Evolutionary conservation across 441 rosid genomes (phyloP).

Genomic region (Sinapis alba): DNA sequence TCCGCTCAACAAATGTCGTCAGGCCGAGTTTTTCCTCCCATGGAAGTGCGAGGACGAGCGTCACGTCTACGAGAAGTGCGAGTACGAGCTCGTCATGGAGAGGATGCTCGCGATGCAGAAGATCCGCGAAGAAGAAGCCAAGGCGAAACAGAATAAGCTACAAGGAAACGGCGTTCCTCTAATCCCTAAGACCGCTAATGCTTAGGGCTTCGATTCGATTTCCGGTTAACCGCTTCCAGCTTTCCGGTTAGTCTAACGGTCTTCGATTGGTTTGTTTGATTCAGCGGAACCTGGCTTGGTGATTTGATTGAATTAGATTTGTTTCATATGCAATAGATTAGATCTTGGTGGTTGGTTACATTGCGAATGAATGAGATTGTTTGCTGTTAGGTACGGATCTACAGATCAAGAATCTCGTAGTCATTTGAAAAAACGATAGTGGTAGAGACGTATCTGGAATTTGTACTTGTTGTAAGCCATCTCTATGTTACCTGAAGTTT

Average conservation of each 20-base stretch:
- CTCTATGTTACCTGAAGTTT: neutral
- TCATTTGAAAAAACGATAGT: too few relatives aligned
- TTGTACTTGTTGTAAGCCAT: neutral
- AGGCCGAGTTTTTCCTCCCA: slow-evolving; percentile 85
- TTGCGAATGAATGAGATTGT: slow-evolving; percentile 5
- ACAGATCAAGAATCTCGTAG: too few relatives aligned
- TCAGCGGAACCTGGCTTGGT: neutral
- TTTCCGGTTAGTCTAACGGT: slow-evolving; percentile 31
- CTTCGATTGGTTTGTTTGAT: neutral
- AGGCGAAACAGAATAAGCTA: slow-evolving; percentile 49
- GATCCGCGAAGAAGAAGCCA: slow-evolving; percentile 80
- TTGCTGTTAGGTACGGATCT: neutral
- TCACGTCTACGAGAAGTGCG: slow-evolving; percentile 94
- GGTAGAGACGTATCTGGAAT: neutral
- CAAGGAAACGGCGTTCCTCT: slow-evolving; percentile 60
- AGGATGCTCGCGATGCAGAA: slow-evolving; percentile 97
- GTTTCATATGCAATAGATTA: neutral
- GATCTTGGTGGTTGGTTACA: slow-evolving; percentile 1
- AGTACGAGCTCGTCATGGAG: slow-evolving; percentile 97
- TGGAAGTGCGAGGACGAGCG: slow-evolving; percentile 98
- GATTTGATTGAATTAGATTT: neutral
- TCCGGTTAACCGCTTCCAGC: too few relatives aligned
- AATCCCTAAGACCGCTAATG: slow-evolving; percentile 79
- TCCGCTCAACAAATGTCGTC: slow-evolving; percentile 95
- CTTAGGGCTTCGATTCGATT: slow-evolving; percentile 41